Conservation (phyloP, 2,329 filamentous ascomycete species). For the Colletotrichum higginsianum region DNA sequence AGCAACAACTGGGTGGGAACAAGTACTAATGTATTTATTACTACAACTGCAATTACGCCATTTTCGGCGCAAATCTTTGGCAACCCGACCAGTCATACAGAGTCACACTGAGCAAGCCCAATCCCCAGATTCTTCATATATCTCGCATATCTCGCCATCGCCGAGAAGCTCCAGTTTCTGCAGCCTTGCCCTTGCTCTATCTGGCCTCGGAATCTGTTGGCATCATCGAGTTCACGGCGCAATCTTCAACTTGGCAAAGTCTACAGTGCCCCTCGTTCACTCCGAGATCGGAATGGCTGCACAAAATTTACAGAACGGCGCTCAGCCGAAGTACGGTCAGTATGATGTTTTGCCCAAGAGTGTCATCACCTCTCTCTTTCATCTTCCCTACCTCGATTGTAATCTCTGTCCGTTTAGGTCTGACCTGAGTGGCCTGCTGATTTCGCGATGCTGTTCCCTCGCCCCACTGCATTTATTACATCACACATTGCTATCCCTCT, state of each 20-base stretch:
- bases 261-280: slow-evolving; percentile 25
- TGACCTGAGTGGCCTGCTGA: slow-evolving; percentile 11
- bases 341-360: slow-evolving; percentile 35
- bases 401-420: background rate
- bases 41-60: slow-evolving; percentile 35
- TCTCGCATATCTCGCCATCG: slow-evolving; percentile 33
- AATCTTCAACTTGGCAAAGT: background rate
- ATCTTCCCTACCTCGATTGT: background rate
- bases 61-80: slow-evolving; percentile 32
- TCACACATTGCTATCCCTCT: background rate
- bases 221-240: slow-evolving; percentile 11
- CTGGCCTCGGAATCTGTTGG: background rate
- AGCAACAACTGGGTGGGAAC: background rate
- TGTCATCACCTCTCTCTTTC: slow-evolving; percentile 14
- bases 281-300: slow-evolving; percentile 47
- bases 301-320: slow-evolving; percentile 41
- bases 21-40: background rate
- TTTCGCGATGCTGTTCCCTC: background rate
- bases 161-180: background rate
- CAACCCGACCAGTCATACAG: slow-evolving; percentile 26
- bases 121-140: slow-evolving; percentile 34
- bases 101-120: slow-evolving; percentile 20
- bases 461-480: background rate
- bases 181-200: slow-evolving; percentile 11
- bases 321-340: slow-evolving; percentile 53